Evolutionary conservation across 2,329 filamentous ascomycete species (phyloP).

Genomic region (Dichotomopilus funicola): DNA sequence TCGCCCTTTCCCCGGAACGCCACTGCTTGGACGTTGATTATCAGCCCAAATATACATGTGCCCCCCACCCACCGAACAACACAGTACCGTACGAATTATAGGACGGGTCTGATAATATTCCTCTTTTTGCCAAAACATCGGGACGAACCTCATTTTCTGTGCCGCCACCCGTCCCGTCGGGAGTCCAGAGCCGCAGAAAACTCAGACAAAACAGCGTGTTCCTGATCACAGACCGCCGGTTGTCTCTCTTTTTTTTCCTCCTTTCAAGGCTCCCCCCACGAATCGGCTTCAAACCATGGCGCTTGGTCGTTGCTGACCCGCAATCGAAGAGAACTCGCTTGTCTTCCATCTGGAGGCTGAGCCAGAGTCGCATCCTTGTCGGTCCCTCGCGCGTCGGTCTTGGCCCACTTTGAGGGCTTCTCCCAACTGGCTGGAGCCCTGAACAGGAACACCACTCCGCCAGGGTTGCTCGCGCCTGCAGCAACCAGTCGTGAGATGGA

Average conservation of each 20-base stretch:
- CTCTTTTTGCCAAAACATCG: background rate
- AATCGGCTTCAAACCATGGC: background rate
- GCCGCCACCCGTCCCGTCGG: too few relatives aligned
- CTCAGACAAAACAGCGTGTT: background rate
- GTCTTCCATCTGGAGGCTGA: conserved; percentile 8
- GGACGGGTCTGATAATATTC: background rate
- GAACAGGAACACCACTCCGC: background rate
- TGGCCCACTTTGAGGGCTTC: background rate
- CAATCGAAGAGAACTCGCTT: background rate
- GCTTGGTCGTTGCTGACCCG: background rate
- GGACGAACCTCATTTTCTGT: background rate
- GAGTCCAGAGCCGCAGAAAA: too few relatives aligned
- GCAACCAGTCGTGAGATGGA: conserved; percentile 25
- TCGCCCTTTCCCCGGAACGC: too few relatives aligned
- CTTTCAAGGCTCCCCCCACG: background rate
- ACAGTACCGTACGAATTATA: too few relatives aligned
- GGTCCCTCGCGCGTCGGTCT: conserved; percentile 6
- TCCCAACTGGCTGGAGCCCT: conserved; percentile 16
- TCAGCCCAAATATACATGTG: too few relatives aligned
- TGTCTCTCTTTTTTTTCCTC: background rate
- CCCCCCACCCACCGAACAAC: too few relatives aligned
- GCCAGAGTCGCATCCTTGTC: conserved; percentile 2
- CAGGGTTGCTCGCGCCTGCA: conserved; percentile 12
- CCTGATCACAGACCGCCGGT: background rate
- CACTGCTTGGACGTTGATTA: too few relatives aligned